Conservation (phyloP, 2,329 filamentous ascomycete species). For the Cladosporium cucumerinum region DNA sequence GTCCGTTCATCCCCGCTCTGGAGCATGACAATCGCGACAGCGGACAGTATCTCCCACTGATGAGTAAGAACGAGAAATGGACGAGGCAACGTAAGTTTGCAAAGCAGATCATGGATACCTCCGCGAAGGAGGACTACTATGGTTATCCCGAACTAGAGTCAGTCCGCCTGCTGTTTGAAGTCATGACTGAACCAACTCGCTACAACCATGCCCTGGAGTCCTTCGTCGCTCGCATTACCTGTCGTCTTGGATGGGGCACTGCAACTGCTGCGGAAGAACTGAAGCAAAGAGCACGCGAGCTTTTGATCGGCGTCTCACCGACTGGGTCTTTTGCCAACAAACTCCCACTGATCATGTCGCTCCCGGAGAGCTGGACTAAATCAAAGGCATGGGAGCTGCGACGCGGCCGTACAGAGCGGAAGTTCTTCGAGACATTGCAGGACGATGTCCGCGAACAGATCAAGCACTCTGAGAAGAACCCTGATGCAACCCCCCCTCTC, state of each 20-base stretch:
- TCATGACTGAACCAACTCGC: slow-evolving; percentile 41
- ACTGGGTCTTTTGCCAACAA: slow-evolving; percentile 47
- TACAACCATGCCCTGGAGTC: slow-evolving; percentile 46
- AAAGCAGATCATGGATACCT: slow-evolving; percentile 45
- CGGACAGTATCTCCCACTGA: slow-evolving; percentile 45
- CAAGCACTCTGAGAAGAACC: slow-evolving; percentile 5
- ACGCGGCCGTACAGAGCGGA: slow-evolving; percentile 42
- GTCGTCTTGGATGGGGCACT: slow-evolving; percentile 46
- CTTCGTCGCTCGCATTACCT: slow-evolving; percentile 47
- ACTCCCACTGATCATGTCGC: slow-evolving; percentile 44
- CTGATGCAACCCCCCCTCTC: slow-evolving; percentile 22
- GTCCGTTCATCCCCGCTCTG: slow-evolving; percentile 45
- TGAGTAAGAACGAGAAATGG: slow-evolving; percentile 42
- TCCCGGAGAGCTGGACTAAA: slow-evolving; percentile 43
- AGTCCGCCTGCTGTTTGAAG: slow-evolving; percentile 44
- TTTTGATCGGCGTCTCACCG: slow-evolving; percentile 46
- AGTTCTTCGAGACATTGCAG: slow-evolving; percentile 46
- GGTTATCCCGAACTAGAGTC: slow-evolving; percentile 46
- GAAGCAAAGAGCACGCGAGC: slow-evolving; percentile 46
- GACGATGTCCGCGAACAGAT: slow-evolving; percentile 32
- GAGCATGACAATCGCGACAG: slow-evolving; percentile 44
- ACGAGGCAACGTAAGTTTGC: slow-evolving; percentile 45
- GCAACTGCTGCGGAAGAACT: slow-evolving; percentile 45
- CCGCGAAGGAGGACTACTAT: slow-evolving; percentile 41
- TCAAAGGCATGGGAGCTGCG: slow-evolving; percentile 46